Evolutionary conservation across 306 rosid genomes (phyloP).

Genomic region (Adenanthera pavonina): DNA sequence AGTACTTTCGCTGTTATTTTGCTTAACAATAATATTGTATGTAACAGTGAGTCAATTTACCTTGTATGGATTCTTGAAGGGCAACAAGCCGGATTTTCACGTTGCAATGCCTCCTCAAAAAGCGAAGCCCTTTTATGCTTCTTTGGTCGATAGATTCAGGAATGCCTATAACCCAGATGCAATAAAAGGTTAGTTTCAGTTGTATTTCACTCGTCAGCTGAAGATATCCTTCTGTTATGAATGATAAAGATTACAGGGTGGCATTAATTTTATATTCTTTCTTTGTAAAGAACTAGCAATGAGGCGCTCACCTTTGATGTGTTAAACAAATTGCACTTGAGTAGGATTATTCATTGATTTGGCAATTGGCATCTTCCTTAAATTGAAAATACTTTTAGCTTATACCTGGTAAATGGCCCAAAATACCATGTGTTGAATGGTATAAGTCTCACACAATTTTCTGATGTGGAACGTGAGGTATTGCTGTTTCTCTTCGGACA

Average conservation of each 20-base stretch:
- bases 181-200: slow-evolving; percentile 64
- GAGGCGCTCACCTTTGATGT: neutral
- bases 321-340: neutral
- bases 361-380: slow-evolving; percentile 13
- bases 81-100: slow-evolving; percentile 96
- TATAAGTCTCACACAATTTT: neutral
- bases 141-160: slow-evolving; percentile 75
- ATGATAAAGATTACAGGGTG: neutral
- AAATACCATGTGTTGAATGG: neutral
- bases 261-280: neutral
- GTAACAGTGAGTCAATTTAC: slow-evolving; percentile 92
- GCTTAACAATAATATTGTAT: slow-evolving; percentile 19
- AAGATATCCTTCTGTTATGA: neutral
- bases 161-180: slow-evolving; percentile 62
- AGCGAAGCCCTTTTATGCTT: slow-evolving; percentile 82
- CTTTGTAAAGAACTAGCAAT: neutral
- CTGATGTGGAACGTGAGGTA: slow-evolving; percentile 9
- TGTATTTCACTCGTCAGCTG: neutral
- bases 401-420: neutral
- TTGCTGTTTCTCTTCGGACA: neutral
- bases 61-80: slow-evolving; percentile 81
- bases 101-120: slow-evolving; percentile 86
- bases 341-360: slow-evolving; percentile 14
- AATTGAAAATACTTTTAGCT: neutral
- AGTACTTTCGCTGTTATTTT: neutral